phyloP scores from a whole-genome alignment of 805 yeast genomes.

The Candida coquimbonensis region DNA sequence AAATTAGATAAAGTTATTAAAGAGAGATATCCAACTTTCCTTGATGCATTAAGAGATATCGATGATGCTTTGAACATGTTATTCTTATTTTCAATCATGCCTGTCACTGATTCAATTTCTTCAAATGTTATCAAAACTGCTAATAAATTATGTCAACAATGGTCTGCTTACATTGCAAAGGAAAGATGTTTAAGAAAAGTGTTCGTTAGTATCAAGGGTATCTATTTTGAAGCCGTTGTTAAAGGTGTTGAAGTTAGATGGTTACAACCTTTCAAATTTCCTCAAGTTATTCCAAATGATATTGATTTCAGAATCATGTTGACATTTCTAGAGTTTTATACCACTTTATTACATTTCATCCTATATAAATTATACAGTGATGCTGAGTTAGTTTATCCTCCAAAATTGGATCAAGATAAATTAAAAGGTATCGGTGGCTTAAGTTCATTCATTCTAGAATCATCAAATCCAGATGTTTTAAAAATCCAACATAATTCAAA shows the following conservation, averaged over 20 bases:
- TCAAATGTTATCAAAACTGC: slow-evolving; percentile 85
- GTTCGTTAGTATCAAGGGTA: slow-evolving; percentile 95
- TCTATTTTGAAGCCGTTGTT: slow-evolving; percentile 84
- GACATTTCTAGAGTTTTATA: slow-evolving; percentile 92
- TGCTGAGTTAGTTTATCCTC: slow-evolving; percentile 84
- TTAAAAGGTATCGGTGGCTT: slow-evolving; percentile 87
- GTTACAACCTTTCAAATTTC: slow-evolving; percentile 96
- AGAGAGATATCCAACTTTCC: slow-evolving; percentile 91
- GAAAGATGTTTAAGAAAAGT: slow-evolving; percentile 80
- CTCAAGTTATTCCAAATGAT: slow-evolving; percentile 90
- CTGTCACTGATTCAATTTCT: slow-evolving; percentile 80
- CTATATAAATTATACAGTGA: slow-evolving; percentile 82
- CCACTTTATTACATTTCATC: slow-evolving; percentile 84
- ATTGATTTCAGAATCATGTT: slow-evolving; percentile 95
- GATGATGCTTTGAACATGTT: slow-evolving; percentile 96
- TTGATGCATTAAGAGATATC: slow-evolving; percentile 86
- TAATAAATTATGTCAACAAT: slow-evolving; percentile 78
- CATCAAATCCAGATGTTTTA: slow-evolving; percentile 24
- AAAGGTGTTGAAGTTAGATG: slow-evolving; percentile 92
- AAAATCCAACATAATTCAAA: slow-evolving; percentile 18
- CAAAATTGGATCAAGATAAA: slow-evolving; percentile 60
- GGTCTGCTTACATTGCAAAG: slow-evolving; percentile 89
- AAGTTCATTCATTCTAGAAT: slow-evolving; percentile 71
- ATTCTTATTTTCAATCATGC: slow-evolving; percentile 89
- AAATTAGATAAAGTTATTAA: slow-evolving; percentile 85